Conservation (phyloP, 768 basidiomycete genomes). For the Chalciporus pseudorubinellus region DNA sequence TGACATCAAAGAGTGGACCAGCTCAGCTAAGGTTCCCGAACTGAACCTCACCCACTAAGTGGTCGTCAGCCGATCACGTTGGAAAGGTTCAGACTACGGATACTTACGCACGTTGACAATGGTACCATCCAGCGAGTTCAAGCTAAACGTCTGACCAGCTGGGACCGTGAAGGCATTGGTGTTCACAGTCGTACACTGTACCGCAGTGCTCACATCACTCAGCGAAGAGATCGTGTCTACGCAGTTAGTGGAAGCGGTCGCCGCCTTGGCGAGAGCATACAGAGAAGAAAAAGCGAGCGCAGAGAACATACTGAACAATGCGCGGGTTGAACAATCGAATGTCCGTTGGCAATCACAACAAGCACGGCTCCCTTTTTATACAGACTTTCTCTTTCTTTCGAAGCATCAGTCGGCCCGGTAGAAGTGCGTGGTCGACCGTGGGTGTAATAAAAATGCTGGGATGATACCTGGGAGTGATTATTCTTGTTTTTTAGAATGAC, state of each 20-base stretch:
- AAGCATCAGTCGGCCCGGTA: not conserved
- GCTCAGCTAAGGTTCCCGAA: constrained; percentile 54
- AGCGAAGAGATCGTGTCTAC: constrained; percentile 56
- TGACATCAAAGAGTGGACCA: constrained; percentile 54
- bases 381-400: not conserved
- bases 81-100: not conserved
- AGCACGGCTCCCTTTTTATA: constrained; percentile 2
- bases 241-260: constrained; percentile 28
- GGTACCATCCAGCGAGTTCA: constrained; percentile 45
- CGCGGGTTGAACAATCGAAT: not conserved
- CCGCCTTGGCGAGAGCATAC: constrained; percentile 15
- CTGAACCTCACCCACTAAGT: constrained; percentile 52
- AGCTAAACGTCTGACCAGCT: constrained; percentile 47
- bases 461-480: not conserved
- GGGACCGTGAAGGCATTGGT: constrained; percentile 58
- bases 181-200: constrained; percentile 55
- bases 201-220: constrained; percentile 48
- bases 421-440: not conserved
- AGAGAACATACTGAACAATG: constrained; percentile 4
- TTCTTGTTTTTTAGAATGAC: not conserved
- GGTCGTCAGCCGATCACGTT: not conserved
- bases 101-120: constrained; percentile 58
- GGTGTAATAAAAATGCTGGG: not conserved
- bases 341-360: not conserved
- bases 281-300: constrained; percentile 14